Conservation (phyloP, 2,329 filamentous ascomycete species). For the Xenoacremonium recifei region DNA sequence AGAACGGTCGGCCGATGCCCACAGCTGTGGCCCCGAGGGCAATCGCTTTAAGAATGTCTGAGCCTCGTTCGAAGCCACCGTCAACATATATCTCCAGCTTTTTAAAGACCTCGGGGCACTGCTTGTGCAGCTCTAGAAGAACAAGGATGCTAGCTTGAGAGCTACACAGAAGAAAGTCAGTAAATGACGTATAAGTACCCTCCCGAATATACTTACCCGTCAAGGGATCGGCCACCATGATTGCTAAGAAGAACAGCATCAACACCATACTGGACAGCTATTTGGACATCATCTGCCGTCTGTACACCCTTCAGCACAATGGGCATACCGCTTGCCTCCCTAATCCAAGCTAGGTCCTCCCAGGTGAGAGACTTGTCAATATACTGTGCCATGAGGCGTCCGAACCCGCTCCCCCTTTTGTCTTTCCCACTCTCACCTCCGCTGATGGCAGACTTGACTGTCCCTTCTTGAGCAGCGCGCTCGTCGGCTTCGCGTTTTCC, state of each 20-base stretch:
- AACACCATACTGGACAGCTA: slow-evolving; percentile 15
- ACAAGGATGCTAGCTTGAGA: slow-evolving; percentile 47
- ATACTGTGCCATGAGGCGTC: slow-evolving; percentile 46
- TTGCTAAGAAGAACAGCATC: slow-evolving; percentile 65
- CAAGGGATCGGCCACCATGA: slow-evolving; percentile 62
- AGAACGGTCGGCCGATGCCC: slow-evolving; percentile 48
- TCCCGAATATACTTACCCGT: slow-evolving; percentile 39
- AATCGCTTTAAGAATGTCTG: slow-evolving; percentile 52
- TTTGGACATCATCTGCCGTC: slow-evolving; percentile 56
- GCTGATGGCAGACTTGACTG: slow-evolving; percentile 37
- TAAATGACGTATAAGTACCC: not conserved
- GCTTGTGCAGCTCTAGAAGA: slow-evolving; percentile 46
- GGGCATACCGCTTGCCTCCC: slow-evolving; percentile 51
- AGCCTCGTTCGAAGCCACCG: slow-evolving; percentile 50
- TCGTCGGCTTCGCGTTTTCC: slow-evolving; percentile 52
- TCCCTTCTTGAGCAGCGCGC: slow-evolving; percentile 34
- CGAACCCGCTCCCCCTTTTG: slow-evolving; percentile 51
- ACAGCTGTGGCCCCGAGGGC: slow-evolving; percentile 53
- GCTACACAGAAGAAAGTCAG: slow-evolving; percentile 4
- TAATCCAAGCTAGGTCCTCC: slow-evolving; percentile 43
- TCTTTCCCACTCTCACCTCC: slow-evolving; percentile 44
- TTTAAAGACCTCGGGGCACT: slow-evolving; percentile 46
- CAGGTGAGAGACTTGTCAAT: slow-evolving; percentile 63
- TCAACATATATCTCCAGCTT: slow-evolving; percentile 51
- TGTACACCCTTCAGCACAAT: slow-evolving; percentile 70